Base-by-base conservation (phyloP, 2,329 filamentous ascomycete genomes). In the Colletotrichum noveboracense region DNA sequence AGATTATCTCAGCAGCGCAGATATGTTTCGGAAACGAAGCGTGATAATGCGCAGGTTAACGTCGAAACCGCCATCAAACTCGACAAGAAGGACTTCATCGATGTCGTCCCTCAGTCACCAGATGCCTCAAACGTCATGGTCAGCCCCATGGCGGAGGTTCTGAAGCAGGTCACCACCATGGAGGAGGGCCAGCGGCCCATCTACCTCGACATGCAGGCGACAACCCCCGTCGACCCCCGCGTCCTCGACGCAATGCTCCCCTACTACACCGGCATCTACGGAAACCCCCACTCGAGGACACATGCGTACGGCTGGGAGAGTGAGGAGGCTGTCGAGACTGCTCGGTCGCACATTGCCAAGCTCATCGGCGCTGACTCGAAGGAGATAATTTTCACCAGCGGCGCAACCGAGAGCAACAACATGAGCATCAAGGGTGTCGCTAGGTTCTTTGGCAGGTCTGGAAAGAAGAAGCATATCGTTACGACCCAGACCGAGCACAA, bases 401-500 rank as follows among this genome's bases (percentile, higher is more conserved):
- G 97, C 71, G 97, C 97, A 18, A 99, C 97, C 0, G 97, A 99
- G 88, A 98, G 96, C 83, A 99, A 99, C 87, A 99, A 99, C 82
- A 99, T 99, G 97, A 98, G 96, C 85, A 95, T 99, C 88, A 99
- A 99, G 88, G 97, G 97, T 78, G 96, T 99, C 10, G 96, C 97
- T 24, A 91, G 96, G 78, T 99, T 99, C 87, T 98, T 98, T 84
- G 96, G 95, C 79, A 92, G 95, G 74, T 93, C 92, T 4, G 96
- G 96, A 80, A 98, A 98, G 92, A 98, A 98, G 92, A 98, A 94
- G 87, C 97, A 99, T 86, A 96, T 99, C 82, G 96, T 99, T 85
- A 99, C 97, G 28, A 95, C 93, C 52, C 97, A 98, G 87, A 99
- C 97, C 0, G 97, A 99, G 87, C 97, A 99, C 90, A 99, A 99